Base-by-base conservation (phyloP, 2,329 filamentous ascomycete species). In the Epichloe sylvatica region DNA sequence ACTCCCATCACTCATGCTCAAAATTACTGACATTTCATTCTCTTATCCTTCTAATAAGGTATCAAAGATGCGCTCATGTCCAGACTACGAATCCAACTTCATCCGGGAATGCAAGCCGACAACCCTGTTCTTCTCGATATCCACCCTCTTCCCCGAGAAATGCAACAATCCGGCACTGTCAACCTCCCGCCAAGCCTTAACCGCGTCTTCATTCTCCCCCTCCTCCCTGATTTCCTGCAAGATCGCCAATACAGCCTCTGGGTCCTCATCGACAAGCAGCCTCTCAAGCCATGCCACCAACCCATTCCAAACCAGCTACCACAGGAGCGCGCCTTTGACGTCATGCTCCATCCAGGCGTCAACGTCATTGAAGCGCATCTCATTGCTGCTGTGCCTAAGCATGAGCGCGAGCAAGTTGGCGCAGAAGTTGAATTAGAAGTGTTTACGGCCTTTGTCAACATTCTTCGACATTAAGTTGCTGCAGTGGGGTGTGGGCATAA, bases 331-430 rank as follows among this genome's bases (percentile, higher is more conserved):
- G 69, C 84, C 0, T 95, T 88, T 57, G 89, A 95, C 57, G 76
- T 81, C 7, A 77, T 77, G 47, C 69, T 95, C 30, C 74, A 78
- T 25, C 75, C 77, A 2, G 88, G 87, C 6, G 75, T 88, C 46
- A 94, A 92, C 57, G 76, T 82, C 43, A 76, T 95, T 46, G 84
- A 89, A 57, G 74, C 94, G 7, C 84, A 91, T 58, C 72, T 91
- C 51, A 78, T 89, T 54, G 86, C 84, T 1, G 81, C 82, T 6
- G 74, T 86, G 41, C 78, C 76, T 1, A 77, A 72, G 58, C 77
- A 73, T 19, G 71, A 78, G 59, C 78, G 74, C 52, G 67, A 74
- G 37, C 68, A 73, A 0, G 74, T 74, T 25, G 81, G 77, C 0
- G 71, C 80, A 9, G 78, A 82, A 53, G 76, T 83, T 36, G 87